These are phyloP conservation scores for Obelidium mucronatum DNA, from an alignment of 192 early-diverging fungal genomes.

Conservation along the genomic window DNA sequence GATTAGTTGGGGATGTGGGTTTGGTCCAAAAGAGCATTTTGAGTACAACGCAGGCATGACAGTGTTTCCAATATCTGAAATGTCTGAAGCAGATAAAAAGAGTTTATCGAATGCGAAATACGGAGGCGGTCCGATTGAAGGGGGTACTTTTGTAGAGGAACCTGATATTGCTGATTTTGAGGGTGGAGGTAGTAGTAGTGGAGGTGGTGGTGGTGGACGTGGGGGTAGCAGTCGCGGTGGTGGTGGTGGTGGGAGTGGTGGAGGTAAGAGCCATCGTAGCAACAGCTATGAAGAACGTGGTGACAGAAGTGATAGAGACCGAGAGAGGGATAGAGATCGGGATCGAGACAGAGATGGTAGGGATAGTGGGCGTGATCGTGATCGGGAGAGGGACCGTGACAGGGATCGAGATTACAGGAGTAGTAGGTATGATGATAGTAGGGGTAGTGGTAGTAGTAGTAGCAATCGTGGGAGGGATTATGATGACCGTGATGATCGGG, in stretches of 20 bases:
- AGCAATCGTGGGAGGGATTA: conserved; percentile 4
- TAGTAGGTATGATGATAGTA: not conserved
- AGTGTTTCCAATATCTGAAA: conserved; percentile 49
- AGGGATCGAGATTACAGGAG: conserved; percentile 15
- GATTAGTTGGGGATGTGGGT: conserved; percentile 65
- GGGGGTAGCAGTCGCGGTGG: not conserved
- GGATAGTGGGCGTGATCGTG: conserved; percentile 8
- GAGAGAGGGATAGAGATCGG: conserved; percentile 14
- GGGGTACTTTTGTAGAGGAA: conserved; percentile 57
- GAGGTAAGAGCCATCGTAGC: not conserved
- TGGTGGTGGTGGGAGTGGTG: conserved; percentile 4
- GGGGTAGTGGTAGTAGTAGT: not conserved
- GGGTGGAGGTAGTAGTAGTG: not conserved
- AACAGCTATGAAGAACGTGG: not conserved
- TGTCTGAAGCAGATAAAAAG: conserved; percentile 51
- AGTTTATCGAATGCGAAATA: conserved; percentile 43
- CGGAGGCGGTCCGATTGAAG: conserved; percentile 54
- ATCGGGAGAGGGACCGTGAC: conserved; percentile 14
- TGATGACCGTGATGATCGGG: conserved; percentile 12
- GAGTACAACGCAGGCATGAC: conserved; percentile 54
- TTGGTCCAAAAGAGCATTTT: conserved; percentile 61
- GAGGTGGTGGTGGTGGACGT: not conserved
- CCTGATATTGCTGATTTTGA: conserved; percentile 48
- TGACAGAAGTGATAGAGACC: not conserved
- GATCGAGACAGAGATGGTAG: conserved; percentile 20